Evolutionary conservation across 345 rosid genomes (phyloP), one percentile per base, ranked within the genome.

Genomic region (Raphanus sativus): DNA sequence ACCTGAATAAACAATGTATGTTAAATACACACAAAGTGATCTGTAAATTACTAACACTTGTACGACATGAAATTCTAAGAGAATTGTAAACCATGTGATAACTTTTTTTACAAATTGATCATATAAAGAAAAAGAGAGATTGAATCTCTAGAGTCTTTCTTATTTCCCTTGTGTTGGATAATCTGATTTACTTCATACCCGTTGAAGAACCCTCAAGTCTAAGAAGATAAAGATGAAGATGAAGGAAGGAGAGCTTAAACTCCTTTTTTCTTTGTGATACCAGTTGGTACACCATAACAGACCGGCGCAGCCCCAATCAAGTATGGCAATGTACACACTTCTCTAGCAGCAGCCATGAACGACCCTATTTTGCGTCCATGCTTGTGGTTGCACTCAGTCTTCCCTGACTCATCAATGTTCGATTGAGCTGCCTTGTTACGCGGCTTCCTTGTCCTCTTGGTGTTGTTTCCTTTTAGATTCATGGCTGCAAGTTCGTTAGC

Each of bases 321-420:
- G 83, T 82, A 86, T 1, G 86, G 89, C 17, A 95, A 86, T 5
- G 71, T 85, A 80, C 98, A 92, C 13, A 86, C 89, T 55, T 91
- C 91, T 8, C 98, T 86, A 60, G 98, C 97, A 48, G 60, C 85
- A 4, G 88, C 86, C 81, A 92, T 91, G 70, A 92, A 89, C 0
- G 96, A 87, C 32, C 92, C 97, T 4, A 95, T 83, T 69, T 73
- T 92, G 8, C 86, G 89, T 76, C 87, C 75, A n/a, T 64, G 71
- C 25, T 62, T 69, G 76, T 86, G 94, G 5, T 76, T 80, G 59
- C 91, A 86, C 71, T 16, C 62, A 68, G 62, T 70, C 61, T 61
- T 77, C 63, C 48, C 76, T 17, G 74, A 69, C 21, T 65, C 67
- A 21, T 26, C 45, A 33, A 59, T 75, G 36, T 32, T 67, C n/a